Conservation (phyloP, 305 asterid genomes). For the Ilex paraguariensis region DNA sequence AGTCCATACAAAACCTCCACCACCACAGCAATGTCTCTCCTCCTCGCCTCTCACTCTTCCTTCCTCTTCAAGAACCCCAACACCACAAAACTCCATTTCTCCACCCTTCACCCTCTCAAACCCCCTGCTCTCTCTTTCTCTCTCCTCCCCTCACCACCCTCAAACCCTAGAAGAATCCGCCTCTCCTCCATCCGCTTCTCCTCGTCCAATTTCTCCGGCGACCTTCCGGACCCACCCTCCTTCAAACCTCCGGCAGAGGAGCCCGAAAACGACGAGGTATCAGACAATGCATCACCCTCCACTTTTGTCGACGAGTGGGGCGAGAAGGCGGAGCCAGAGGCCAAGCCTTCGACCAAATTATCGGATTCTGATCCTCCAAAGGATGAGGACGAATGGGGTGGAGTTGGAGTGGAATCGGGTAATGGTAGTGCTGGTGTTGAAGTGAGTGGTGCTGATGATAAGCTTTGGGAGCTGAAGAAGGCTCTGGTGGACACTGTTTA, state of each 20-base stretch:
- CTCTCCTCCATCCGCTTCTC: slow-evolving; percentile 28
- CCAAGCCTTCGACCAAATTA: slow-evolving; percentile 41
- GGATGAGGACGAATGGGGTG: slow-evolving; percentile 69
- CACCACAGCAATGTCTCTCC: slow-evolving; percentile 34
- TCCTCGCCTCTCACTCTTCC: slow-evolving; percentile 27
- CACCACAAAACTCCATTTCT: neutral
- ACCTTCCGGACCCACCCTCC: slow-evolving; percentile 25
- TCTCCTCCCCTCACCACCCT: neutral
- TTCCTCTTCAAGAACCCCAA: slow-evolving; percentile 18
- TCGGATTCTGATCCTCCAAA: slow-evolving; percentile 60
- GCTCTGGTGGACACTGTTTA: slow-evolving; percentile 9
- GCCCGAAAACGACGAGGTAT: neutral
- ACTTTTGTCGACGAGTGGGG: slow-evolving; percentile 72
- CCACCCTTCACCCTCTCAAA: neutral
- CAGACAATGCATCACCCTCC: slow-evolving; percentile 22
- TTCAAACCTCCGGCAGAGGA: neutral
- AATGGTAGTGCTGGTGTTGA: slow-evolving; percentile 45
- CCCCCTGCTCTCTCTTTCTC: slow-evolving; percentile 23
- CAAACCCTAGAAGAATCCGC: slow-evolving; percentile 16
- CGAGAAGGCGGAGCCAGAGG: slow-evolving; percentile 60
- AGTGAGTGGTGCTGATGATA: slow-evolving; percentile 23
- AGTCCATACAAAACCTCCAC: too few species aligned
- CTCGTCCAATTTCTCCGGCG: slow-evolving; percentile 19
- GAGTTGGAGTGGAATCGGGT: slow-evolving; percentile 28
- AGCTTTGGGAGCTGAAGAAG: slow-evolving; percentile 36